Evolutionary conservation across 1,284 basidiomycete genomes (phyloP).

Genomic region (Dichomitus squalens): DNA sequence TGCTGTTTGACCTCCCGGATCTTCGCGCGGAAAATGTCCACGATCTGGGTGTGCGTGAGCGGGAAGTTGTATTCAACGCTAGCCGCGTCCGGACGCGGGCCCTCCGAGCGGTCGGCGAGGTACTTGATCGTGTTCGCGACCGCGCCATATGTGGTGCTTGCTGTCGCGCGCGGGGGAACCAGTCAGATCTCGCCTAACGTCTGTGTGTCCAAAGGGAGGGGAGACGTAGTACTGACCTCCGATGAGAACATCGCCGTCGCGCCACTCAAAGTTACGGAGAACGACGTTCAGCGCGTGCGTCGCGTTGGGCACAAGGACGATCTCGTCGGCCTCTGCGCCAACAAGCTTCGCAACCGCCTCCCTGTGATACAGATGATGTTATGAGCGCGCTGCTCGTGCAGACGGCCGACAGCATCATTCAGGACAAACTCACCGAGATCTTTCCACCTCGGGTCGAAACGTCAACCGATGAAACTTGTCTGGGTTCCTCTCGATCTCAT

Average conservation of each 20-base stretch:
- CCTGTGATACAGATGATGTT: slow-evolving; percentile 7
- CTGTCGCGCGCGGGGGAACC: slow-evolving; percentile 7
- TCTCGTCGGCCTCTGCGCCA: slow-evolving; percentile 60
- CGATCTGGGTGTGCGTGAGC: slow-evolving; percentile 58
- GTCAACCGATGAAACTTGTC: slow-evolving; percentile 62
- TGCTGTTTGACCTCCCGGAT: slow-evolving; percentile 41
- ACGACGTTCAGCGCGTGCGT: slow-evolving; percentile 72
- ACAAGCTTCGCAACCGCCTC: slow-evolving; percentile 59
- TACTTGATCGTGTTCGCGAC: slow-evolving; percentile 60
- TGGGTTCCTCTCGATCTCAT: slow-evolving; percentile 59
- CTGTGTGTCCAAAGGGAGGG: not conserved
- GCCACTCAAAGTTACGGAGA: slow-evolving; percentile 61
- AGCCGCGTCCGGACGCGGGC: slow-evolving; percentile 22
- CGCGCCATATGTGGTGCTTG: slow-evolving; percentile 58
- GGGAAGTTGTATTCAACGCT: slow-evolving; percentile 44
- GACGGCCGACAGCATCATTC: not conserved
- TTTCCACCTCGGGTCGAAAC: slow-evolving; percentile 42
- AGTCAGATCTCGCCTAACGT: not conserved
- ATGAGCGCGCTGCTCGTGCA: not conserved
- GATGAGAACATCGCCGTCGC: slow-evolving; percentile 51
- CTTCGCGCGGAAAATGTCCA: slow-evolving; percentile 53
- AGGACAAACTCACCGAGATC: slow-evolving; percentile 38
- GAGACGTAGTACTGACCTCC: slow-evolving; percentile 37
- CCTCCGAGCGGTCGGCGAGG: slow-evolving; percentile 50
- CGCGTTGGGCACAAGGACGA: slow-evolving; percentile 68